Conservation (phyloP, 768 basidiomycete species). For the Lentinus tigrinus region DNA sequence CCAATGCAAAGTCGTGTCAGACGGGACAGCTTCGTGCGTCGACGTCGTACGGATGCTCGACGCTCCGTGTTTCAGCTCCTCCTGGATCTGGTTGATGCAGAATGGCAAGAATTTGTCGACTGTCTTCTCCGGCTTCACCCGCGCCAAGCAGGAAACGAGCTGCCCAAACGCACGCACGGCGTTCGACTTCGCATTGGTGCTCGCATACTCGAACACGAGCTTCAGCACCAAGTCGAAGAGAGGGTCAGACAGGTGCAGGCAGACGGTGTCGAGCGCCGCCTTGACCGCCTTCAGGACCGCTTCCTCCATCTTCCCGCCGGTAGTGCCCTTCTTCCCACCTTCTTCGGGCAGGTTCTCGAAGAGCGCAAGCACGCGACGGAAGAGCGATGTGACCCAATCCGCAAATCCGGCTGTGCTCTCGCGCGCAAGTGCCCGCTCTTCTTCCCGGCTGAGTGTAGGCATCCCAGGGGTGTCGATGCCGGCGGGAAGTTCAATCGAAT, state of each 20-base stretch:
- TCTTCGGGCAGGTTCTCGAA: conserved; percentile 96
- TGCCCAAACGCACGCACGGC: conserved; percentile 90
- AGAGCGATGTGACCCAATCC: conserved; percentile 79
- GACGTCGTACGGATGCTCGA: conserved; percentile 83
- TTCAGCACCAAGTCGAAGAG: conserved; percentile 86
- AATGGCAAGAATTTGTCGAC: conserved; percentile 79
- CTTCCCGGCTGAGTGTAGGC: conserved; percentile 52
- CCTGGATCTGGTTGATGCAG: conserved; percentile 73
- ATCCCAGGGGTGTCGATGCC: conserved; percentile 43
- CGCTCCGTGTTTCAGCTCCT: conserved; percentile 88
- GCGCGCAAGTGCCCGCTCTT: conserved; percentile 69
- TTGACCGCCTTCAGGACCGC: conserved; percentile 75
- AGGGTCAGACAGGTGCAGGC: conserved; percentile 72
- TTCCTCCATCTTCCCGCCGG: conserved; percentile 84
- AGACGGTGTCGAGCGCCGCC: conserved; percentile 78
- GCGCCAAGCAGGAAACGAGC: conserved; percentile 80
- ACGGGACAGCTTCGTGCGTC: conserved; percentile 67
- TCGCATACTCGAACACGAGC: conserved; percentile 82
- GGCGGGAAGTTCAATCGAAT: conserved; percentile 53
- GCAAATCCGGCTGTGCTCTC: conserved; percentile 81
- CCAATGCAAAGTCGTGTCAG: conserved; percentile 91
- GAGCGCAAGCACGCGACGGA: conserved; percentile 74
- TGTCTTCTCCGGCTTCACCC: conserved; percentile 72
- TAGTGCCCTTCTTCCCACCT: conserved; percentile 81
- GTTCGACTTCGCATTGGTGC: conserved; percentile 88